phyloP scores from a whole-genome alignment of 495 filamentous ascomycete species.

The Melanomma pulvis-pyrius region DNA sequence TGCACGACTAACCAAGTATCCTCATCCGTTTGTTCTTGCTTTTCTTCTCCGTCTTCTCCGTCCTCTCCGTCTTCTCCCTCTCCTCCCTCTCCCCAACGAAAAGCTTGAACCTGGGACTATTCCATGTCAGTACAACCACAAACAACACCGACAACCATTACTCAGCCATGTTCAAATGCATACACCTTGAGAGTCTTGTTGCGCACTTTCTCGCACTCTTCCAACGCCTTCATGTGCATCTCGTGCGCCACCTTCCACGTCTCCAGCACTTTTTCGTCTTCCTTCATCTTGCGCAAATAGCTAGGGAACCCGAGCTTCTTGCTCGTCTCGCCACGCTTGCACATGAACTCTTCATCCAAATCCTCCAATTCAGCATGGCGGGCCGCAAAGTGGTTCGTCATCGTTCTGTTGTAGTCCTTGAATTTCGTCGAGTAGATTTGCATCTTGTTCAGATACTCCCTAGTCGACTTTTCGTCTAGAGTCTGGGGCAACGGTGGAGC shows the following conservation, averaged over 20 bases:
- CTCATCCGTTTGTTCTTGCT: too few species aligned
- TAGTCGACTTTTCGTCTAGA: conserved; percentile 48
- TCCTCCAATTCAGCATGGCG: conserved; percentile 52
- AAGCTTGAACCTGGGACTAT: background rate
- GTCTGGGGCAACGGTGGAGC: conserved; percentile 51
- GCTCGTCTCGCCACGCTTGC: conserved; percentile 53
- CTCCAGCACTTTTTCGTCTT: conserved; percentile 64
- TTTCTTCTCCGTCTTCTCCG: too few species aligned
- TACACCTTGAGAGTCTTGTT: conserved; percentile 7
- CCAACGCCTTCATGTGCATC: conserved; percentile 63
- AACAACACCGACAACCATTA: too few species aligned
- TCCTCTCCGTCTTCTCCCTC: too few species aligned
- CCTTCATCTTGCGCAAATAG: conserved; percentile 63
- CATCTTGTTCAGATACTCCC: conserved; percentile 65
- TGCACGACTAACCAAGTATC: background rate
- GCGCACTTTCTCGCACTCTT: conserved; percentile 58
- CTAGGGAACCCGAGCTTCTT: conserved; percentile 54
- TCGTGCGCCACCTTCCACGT: conserved; percentile 68
- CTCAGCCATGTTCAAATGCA: background rate
- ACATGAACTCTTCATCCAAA: conserved; percentile 56
- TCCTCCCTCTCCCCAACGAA: background rate
- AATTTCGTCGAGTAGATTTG: conserved; percentile 69
- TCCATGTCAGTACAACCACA: background rate
- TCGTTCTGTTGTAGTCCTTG: conserved; percentile 64
- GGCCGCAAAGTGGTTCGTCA: conserved; percentile 67